Conservation (phyloP, 2,329 filamentous ascomycete genomes). For the Lecanosticta acicola region DNA sequence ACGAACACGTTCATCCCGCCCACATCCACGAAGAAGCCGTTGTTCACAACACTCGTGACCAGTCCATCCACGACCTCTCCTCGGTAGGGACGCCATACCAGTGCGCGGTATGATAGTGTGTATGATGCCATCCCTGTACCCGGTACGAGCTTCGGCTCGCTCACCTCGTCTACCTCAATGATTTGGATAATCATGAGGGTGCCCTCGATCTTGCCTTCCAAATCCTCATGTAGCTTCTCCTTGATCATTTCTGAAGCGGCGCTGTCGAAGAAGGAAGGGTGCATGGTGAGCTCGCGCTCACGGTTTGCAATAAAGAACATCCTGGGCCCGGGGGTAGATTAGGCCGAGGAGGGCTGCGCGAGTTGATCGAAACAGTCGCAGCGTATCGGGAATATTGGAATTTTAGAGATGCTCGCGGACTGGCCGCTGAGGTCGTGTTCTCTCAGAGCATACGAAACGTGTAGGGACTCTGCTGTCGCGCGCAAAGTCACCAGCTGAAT, state of each 20-base stretch:
- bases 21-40: constrained; percentile 84
- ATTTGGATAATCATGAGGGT: constrained; percentile 98
- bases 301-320: constrained; percentile 99
- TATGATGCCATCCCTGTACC: constrained; percentile 91
- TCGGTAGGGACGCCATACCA: constrained; percentile 96
- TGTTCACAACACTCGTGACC: constrained; percentile 82
- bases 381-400: no score
- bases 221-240: constrained; percentile 81
- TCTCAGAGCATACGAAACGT: not conserved
- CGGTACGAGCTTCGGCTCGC: constrained; percentile 77
- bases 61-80: constrained; percentile 97
- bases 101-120: constrained; percentile 87
- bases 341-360: no score
- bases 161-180: constrained; percentile 93
- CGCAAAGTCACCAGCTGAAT: not conserved
- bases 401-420: not conserved
- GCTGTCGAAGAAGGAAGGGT: constrained; percentile 93
- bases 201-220: constrained; percentile 91
- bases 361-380: not conserved
- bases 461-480: not conserved
- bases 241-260: constrained; percentile 90
- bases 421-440: not conserved
- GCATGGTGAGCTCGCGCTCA: constrained; percentile 87
- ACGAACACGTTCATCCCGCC: constrained; percentile 75
- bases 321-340: no score